These are phyloP conservation scores for Cymbopogon citratus DNA, from an alignment of 176 grass and related monocot species.

Conservation along the genomic window DNA sequence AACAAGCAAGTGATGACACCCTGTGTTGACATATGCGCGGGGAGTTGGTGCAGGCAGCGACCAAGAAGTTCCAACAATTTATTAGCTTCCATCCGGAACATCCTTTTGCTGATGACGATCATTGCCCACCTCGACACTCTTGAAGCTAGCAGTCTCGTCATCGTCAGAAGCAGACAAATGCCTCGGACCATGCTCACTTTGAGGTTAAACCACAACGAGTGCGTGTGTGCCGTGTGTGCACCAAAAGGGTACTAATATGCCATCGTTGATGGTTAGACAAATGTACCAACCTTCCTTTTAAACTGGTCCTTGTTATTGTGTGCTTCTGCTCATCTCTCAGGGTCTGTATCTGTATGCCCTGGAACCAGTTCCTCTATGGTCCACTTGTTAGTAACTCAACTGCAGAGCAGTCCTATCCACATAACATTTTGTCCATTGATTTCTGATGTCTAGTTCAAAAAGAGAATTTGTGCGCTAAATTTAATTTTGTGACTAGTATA, in stretches of 20 bases:
- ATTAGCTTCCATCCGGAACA: slow-evolving; percentile 20
- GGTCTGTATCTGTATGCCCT: background rate
- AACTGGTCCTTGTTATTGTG: background rate
- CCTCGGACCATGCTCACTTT: slow-evolving; percentile 29
- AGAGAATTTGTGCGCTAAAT: too few relatives aligned
- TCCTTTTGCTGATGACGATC: slow-evolving; percentile 34
- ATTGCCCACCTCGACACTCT: slow-evolving; percentile 35
- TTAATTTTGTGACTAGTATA: too few relatives aligned
- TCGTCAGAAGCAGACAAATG: slow-evolving; percentile 31
- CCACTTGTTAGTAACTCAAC: too few relatives aligned
- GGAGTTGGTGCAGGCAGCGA: slow-evolving; percentile 55
- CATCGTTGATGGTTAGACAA: slow-evolving; percentile 33
- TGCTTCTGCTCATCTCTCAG: background rate
- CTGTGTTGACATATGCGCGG: slow-evolving; percentile 40
- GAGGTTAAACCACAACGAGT: slow-evolving; percentile 34
- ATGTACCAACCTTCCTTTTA: slow-evolving; percentile 19
- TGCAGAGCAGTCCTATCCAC: too few relatives aligned
- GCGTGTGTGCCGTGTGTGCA: background rate
- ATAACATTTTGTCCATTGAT: too few relatives aligned
- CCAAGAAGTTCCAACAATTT: slow-evolving; percentile 33
- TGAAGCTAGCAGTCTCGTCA: slow-evolving; percentile 24
- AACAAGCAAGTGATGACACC: slow-evolving; percentile 32
- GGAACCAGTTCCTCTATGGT: too few relatives aligned
- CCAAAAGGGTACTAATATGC: slow-evolving; percentile 22
- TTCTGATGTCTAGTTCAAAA: too few relatives aligned